phyloP scores from a whole-genome alignment of 352 stramenopile genomes.

The Globisporangium camurandrum region DNA sequence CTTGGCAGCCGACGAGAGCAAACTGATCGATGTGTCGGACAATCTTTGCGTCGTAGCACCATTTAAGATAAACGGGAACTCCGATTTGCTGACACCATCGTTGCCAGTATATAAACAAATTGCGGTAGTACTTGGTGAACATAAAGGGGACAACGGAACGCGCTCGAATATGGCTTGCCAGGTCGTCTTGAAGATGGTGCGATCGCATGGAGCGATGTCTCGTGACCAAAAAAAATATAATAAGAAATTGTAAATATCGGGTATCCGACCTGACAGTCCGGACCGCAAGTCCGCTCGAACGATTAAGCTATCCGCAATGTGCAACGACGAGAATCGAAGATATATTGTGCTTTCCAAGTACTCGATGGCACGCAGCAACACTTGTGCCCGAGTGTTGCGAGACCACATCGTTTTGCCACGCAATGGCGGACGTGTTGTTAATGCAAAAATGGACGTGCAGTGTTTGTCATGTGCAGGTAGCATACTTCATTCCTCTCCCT shows the following conservation, averaged over 20 bases:
- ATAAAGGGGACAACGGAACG: background rate
- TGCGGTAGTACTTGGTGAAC: too few species aligned
- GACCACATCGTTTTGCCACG: background rate
- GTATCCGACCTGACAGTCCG: background rate
- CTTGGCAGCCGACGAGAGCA: too few species aligned
- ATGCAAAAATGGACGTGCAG: constrained; percentile 4
- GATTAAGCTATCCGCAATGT: background rate
- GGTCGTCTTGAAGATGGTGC: background rate
- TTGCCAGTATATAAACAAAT: too few species aligned
- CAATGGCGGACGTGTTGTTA: constrained; percentile 5
- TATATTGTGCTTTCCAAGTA: background rate
- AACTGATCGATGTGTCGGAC: too few species aligned
- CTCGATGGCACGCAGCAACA: background rate
- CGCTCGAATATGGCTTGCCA: background rate
- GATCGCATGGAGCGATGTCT: background rate
- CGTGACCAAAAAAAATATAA: background rate
- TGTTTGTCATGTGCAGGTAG: background rate
- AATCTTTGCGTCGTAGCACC: constrained; percentile 83
- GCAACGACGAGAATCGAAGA: background rate
- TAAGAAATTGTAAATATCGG: background rate
- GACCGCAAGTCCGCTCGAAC: background rate
- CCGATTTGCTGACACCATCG: too few species aligned
- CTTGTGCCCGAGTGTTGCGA: constrained; percentile 1
- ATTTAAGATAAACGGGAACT: too few species aligned
- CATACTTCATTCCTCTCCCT: background rate